These are phyloP conservation scores for Fonsecaea erecta DNA, from an alignment of 2,329 filamentous ascomycete species.

Conservation along the genomic window DNA sequence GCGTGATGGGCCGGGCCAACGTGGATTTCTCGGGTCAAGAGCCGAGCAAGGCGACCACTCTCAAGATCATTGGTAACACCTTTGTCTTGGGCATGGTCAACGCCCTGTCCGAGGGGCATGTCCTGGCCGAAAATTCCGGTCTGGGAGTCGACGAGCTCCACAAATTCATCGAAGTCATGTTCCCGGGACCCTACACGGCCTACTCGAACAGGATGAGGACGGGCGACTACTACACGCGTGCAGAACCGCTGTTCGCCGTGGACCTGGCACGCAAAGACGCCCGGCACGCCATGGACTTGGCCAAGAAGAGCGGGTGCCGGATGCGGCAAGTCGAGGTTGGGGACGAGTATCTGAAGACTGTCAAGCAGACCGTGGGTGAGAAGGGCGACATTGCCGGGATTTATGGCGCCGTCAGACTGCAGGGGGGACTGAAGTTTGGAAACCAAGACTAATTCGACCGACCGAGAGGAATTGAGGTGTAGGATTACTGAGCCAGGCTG, in stretches of 20 bases:
- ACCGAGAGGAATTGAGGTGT: background rate
- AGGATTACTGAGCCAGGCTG: background rate
- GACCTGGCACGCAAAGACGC: conserved; percentile 84
- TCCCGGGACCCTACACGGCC: conserved; percentile 74
- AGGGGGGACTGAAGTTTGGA: conserved; percentile 75
- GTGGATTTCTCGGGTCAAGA: conserved; percentile 74
- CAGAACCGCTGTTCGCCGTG: conserved; percentile 80
- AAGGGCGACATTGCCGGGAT: conserved; percentile 78
- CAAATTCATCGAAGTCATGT: conserved; percentile 71
- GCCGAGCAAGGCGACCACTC: conserved; percentile 68
- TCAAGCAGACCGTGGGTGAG: conserved; percentile 60
- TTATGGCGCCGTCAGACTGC: conserved; percentile 77
- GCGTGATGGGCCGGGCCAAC: conserved; percentile 70
- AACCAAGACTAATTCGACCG: conserved; percentile 50
- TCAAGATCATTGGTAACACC: conserved; percentile 86
- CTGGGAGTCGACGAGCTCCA: conserved; percentile 73
- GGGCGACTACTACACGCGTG: conserved; percentile 76
- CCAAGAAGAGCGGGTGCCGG: conserved; percentile 63
- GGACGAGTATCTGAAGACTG: conserved; percentile 69
- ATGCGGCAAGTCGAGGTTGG: conserved; percentile 69
- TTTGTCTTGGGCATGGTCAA: conserved; percentile 85
- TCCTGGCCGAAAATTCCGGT: conserved; percentile 78
- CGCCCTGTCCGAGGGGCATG: conserved; percentile 76
- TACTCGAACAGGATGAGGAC: conserved; percentile 75
- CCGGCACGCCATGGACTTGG: conserved; percentile 72